Conservation (phyloP, 1,139 yeast genomes). For the Candida buenavistaensis region DNA sequence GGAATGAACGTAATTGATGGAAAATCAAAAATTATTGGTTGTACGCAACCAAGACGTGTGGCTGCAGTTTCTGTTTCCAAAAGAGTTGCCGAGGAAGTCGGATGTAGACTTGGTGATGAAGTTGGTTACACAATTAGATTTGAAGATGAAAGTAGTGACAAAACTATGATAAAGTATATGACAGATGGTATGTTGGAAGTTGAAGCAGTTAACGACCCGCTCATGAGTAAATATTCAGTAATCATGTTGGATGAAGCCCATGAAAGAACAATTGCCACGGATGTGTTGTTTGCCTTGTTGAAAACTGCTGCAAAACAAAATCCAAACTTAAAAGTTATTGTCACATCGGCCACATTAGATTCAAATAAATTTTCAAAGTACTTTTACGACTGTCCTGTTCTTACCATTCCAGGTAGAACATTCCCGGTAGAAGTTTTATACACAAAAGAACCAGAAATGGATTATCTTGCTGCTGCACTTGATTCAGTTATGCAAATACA, state of each 20-base stretch:
- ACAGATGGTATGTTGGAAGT: constrained; percentile 98
- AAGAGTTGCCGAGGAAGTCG: constrained; percentile 96
- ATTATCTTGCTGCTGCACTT: constrained; percentile 91
- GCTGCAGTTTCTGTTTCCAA: constrained; percentile 98
- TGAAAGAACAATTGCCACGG: constrained; percentile 95
- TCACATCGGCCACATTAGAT: constrained; percentile 97
- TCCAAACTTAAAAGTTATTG: constrained; percentile 84
- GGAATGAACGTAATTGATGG: constrained; percentile 59
- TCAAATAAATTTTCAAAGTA: constrained; percentile 93
- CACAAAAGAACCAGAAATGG: constrained; percentile 95
- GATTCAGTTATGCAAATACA: constrained; percentile 94
- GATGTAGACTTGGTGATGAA: constrained; percentile 83
- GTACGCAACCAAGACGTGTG: constrained; percentile 97
- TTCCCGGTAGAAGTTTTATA: constrained; percentile 96
- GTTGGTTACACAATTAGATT: constrained; percentile 94
- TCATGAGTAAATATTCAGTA: constrained; percentile 76
- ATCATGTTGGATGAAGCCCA: constrained; percentile 97
- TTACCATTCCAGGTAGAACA: constrained; percentile 98
- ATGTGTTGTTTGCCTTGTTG: constrained; percentile 91
- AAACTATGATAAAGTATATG: constrained; percentile 90
- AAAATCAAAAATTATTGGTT: constrained; percentile 68
- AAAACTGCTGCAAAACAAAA: constrained; percentile 80
- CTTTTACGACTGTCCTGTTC: constrained; percentile 86
- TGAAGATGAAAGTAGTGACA: constrained; percentile 79
- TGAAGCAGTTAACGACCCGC: constrained; percentile 97